Evolutionary conservation across 768 basidiomycete species (phyloP).

Genomic region (Trametopsis cervina): DNA sequence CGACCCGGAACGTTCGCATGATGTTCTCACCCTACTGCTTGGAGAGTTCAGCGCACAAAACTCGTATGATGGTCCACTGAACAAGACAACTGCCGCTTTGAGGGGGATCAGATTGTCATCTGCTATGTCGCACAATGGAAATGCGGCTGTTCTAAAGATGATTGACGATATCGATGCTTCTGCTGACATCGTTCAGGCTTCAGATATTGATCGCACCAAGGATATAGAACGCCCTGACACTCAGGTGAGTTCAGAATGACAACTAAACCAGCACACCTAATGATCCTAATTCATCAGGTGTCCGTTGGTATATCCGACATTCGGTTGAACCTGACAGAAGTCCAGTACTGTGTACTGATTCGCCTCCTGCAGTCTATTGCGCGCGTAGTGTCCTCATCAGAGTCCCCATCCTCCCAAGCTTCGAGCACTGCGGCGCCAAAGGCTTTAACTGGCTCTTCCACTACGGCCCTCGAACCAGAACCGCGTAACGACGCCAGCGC

Average conservation of each 20-base stretch:
- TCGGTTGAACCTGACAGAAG: slow-evolving; percentile 75
- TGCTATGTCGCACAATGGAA: slow-evolving; percentile 39
- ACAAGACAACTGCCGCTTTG: slow-evolving; percentile 68
- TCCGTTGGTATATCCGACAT: slow-evolving; percentile 74
- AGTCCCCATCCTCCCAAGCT: slow-evolving; percentile 20
- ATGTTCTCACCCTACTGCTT: slow-evolving; percentile 73
- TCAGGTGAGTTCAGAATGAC: slow-evolving; percentile 43
- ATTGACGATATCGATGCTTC: slow-evolving; percentile 84
- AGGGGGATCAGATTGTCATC: slow-evolving; percentile 81
- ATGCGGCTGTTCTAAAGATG: slow-evolving; percentile 64
- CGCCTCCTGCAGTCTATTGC: slow-evolving; percentile 63
- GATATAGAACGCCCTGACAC: slow-evolving; percentile 60
- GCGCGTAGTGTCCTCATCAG: slow-evolving; percentile 38
- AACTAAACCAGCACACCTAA: not conserved
- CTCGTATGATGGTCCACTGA: slow-evolving; percentile 47
- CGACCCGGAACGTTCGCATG: slow-evolving; percentile 49
- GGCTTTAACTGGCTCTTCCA: not conserved
- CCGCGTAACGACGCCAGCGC: slow-evolving; percentile 29
- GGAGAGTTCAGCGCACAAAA: slow-evolving; percentile 88
- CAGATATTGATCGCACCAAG: slow-evolving; percentile 42
- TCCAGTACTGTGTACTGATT: slow-evolving; percentile 72
- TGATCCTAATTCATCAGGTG: slow-evolving; percentile 38
- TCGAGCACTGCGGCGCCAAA: not conserved
- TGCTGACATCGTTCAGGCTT: slow-evolving; percentile 60
- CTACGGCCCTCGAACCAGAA: slow-evolving; percentile 51